A percentile compares a stretch with the other conserved stretches of the same genome.
Conservation (phyloP, 805 yeast species). For the Yarrowia keelungensis region DNA sequence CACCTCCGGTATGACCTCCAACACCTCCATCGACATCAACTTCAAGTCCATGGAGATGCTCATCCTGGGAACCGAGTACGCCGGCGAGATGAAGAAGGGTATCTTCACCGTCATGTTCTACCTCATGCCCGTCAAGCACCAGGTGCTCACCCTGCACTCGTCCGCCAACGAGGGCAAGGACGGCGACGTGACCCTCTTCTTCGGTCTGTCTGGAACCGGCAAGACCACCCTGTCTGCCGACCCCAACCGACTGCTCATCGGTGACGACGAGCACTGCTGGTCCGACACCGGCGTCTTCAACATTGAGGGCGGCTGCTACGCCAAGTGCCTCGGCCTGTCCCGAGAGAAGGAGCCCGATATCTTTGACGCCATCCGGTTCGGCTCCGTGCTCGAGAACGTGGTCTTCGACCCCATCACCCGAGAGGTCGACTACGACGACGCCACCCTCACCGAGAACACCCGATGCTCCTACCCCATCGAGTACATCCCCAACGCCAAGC, state of each 20-base stretch:
- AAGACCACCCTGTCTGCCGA: slow-evolving; percentile 97
- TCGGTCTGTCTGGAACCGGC: slow-evolving; percentile 98
- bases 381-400: slow-evolving; percentile 93
- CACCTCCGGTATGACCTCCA: slow-evolving; percentile 96
- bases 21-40: slow-evolving; percentile 94
- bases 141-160: slow-evolving; percentile 92
- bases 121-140: slow-evolving; percentile 93
- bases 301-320: slow-evolving; percentile 99
- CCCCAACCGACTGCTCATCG: slow-evolving; percentile 89
- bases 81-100: slow-evolving; percentile 99
- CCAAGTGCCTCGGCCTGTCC: slow-evolving; percentile 89
- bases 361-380: slow-evolving; percentile 91
- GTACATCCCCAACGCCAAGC: slow-evolving; percentile 92
- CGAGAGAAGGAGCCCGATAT: slow-evolving; percentile 97
- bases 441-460: slow-evolving; percentile 91
- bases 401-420: slow-evolving; percentile 80
- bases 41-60: slow-evolving; percentile 99
- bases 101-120: slow-evolving; percentile 98
- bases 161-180: slow-evolving; percentile 90
- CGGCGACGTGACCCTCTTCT: slow-evolving; percentile 92
- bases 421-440: slow-evolving; percentile 83
- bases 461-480: slow-evolving; percentile 99
- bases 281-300: slow-evolving; percentile 97
- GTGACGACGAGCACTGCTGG: slow-evolving; percentile 99
- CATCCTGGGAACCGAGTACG: slow-evolving; percentile 97